Evolutionary conservation across 2,329 filamentous ascomycete genomes (phyloP).

Genomic region (Sporothrix brasiliensis): DNA sequence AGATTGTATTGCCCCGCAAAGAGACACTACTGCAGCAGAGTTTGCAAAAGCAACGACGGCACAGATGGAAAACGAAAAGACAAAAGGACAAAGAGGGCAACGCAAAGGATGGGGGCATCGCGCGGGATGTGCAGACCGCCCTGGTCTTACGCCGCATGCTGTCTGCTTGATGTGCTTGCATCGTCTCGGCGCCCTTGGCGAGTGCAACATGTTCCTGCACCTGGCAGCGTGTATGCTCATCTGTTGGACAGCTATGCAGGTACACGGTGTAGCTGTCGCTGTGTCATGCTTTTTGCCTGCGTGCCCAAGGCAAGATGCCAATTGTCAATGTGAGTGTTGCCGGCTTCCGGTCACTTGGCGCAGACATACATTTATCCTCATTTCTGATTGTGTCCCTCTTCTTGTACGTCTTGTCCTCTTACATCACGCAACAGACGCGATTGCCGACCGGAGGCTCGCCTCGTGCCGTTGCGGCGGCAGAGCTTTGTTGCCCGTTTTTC

Average conservation of each 20-base stretch:
- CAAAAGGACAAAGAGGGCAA: background rate
- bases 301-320: background rate
- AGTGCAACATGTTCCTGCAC: conserved; percentile 10
- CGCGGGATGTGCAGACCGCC: background rate
- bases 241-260: conserved; percentile 12
- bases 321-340: background rate
- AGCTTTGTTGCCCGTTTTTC: background rate
- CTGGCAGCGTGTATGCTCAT: background rate
- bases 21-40: conserved; percentile 14
- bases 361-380: too few species aligned
- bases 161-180: too few species aligned
- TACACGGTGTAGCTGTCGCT: conserved; percentile 1
- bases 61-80: background rate
- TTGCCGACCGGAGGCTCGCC: conserved; percentile 10
- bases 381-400: too few species aligned
- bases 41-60: conserved; percentile 23
- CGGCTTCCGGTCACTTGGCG: background rate
- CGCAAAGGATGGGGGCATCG: background rate
- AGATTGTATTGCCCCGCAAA: background rate
- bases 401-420: too few species aligned
- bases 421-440: background rate
- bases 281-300: background rate
- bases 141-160: too few species aligned
- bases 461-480: conserved; percentile 13
- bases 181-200: background rate